Evolutionary conservation across 768 basidiomycete species (phyloP), one percentile per base, ranked within the genome.

Genomic region (Lactarius evosmus): DNA sequence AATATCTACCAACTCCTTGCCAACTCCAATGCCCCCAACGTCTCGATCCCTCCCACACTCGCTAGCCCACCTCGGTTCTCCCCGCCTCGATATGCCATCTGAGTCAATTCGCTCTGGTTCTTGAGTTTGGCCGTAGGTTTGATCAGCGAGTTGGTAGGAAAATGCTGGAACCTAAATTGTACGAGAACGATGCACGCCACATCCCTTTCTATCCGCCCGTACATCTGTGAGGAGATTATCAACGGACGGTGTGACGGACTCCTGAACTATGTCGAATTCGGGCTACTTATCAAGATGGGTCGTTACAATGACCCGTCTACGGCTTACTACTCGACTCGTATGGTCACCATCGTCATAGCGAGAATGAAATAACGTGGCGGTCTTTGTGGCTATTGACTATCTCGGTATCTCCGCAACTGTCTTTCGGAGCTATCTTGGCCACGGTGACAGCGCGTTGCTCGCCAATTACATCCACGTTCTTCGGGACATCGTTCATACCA

Each of bases 31-130:
- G 8, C n/a, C 17, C 27, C 49, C 14, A 22, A 22, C 11, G 22
- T 27, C 49, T 22, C 27, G 2, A 12, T 51, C 25, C 25, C 49
- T 22, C 25, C 25, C 11, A n/a, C 6, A 44, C 49, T 14, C 14
- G 17, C 25, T 51, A 7, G 27, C 12, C 49, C 19, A 22, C 49
- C 16, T 46, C 44, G 8, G 33, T 61, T 49, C 53, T 56, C 60
- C 30, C 60, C 60, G 8, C 34, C 60, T 16, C 27, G 3, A 49
- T 49, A 33, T 22, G 32, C 34, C 19, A 1, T 62, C 25, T 62
- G 44, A 41, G 61, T 62, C 29, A 56, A 56, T 17, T 29, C 54
- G 8, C 61, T 62, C 34, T 62, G 61, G 61, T 36, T 50, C n/a
- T 9, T 62, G 54, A 62, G 61, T 19, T 38, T 62, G 6, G 33